Percentiles rank a stretch among this genome's conserved stretches.
phyloP scores from a whole-genome alignment of 257 asterid species.

The Solanum tarapatanum region DNA sequence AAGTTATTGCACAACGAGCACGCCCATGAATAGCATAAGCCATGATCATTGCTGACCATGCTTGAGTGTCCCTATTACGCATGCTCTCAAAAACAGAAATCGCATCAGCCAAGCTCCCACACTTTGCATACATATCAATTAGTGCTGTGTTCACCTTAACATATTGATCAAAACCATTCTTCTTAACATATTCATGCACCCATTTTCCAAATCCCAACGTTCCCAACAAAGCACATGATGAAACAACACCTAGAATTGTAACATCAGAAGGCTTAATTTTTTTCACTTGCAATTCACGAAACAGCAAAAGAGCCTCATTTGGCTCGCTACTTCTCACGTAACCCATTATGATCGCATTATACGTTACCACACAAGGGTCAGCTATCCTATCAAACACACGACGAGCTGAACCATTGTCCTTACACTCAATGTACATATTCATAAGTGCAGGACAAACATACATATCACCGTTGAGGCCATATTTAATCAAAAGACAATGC shows the following conservation, averaged over 20 bases:
- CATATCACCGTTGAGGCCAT: slow-evolving; percentile 10
- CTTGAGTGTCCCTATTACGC: slow-evolving; percentile 20
- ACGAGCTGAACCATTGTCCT: slow-evolving; percentile 9
- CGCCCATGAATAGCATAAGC: slow-evolving; percentile 30
- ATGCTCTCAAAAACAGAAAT: slow-evolving; percentile 14
- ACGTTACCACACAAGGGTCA: slow-evolving; percentile 24
- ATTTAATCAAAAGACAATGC: slow-evolving; percentile 20
- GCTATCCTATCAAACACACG: slow-evolving; percentile 10
- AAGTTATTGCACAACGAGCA: slow-evolving; percentile 16
- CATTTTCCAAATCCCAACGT: slow-evolving; percentile 24
- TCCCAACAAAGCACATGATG: slow-evolving; percentile 28
- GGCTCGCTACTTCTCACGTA: slow-evolving; percentile 26
- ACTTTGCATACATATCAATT: slow-evolving; percentile 35
- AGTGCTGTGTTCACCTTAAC: slow-evolving; percentile 30
- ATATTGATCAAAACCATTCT: slow-evolving; percentile 15
- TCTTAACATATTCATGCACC: slow-evolving; percentile 19
- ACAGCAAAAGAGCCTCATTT: slow-evolving; percentile 16
- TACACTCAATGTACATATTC: slow-evolving; percentile 22
- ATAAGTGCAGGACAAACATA: slow-evolving; percentile 26
- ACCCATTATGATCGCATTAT: slow-evolving; percentile 21
- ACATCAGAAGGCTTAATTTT: slow-evolving; percentile 21
- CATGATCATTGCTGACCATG: slow-evolving; percentile 32
- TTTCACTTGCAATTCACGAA: slow-evolving; percentile 18
- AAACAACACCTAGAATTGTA: slow-evolving; percentile 22
- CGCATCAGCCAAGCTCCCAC: slow-evolving; percentile 30